Conservation (phyloP, 768 basidiomycete species). For the Glaciozyma antarctica region DNA sequence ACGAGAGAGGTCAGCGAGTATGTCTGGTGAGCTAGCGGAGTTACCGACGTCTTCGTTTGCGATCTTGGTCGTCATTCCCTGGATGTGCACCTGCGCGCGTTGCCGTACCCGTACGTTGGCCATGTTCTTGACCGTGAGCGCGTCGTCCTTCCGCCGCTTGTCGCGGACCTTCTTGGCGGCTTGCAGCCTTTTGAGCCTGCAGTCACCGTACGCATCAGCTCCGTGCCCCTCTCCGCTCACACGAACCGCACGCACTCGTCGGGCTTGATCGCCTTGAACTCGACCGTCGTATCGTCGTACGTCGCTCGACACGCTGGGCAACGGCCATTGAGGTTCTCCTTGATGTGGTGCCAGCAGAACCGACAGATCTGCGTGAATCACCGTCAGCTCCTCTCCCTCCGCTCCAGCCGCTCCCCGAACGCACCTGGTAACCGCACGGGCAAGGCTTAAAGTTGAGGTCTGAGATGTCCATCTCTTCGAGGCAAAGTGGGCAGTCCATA, state of each 20-base stretch:
- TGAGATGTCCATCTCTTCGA: conserved; percentile 97
- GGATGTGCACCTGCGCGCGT: conserved; percentile 89
- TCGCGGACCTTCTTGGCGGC: conserved; percentile 84
- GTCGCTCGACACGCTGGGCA: conserved; percentile 92
- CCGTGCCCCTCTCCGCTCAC: neutral
- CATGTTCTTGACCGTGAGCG: conserved; percentile 69
- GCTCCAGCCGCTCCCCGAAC: conserved; percentile 16
- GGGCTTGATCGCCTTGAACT: conserved; percentile 87
- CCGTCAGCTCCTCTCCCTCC: neutral
- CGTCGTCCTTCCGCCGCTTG: conserved; percentile 88
- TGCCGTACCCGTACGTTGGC: conserved; percentile 94
- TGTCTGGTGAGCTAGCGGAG: neutral
- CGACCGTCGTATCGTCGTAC: conserved; percentile 83
- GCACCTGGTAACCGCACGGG: conserved; percentile 93
- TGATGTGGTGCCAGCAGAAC: conserved; percentile 99
- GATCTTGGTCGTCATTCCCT: conserved; percentile 85
- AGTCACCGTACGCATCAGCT: conserved; percentile 11
- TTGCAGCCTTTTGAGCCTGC: conserved; percentile 85
- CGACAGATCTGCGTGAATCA: conserved; percentile 69
- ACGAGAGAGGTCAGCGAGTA: neutral
- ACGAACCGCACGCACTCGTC: conserved; percentile 65
- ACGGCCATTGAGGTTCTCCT: conserved; percentile 85
- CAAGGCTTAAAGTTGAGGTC: conserved; percentile 99
- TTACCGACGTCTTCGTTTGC: conserved; percentile 84
- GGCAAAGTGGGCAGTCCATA: conserved; percentile 92